Conservation (phyloP, 208 protist species). For the Jaenimonas drosophilae region DNA sequence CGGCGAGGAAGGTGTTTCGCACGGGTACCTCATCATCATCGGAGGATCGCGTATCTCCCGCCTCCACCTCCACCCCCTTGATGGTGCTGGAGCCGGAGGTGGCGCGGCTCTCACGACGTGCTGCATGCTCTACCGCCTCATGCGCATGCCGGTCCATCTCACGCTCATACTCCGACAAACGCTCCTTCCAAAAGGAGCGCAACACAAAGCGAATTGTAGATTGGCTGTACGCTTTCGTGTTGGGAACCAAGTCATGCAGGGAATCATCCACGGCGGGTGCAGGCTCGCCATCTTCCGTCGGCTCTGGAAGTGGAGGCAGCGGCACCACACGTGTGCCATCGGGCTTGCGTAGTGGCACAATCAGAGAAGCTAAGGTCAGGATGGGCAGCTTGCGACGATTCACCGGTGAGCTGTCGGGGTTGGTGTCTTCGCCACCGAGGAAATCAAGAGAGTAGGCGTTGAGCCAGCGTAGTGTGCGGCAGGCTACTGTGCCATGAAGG, state of each 20-base stretch:
- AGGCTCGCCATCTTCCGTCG: background rate
- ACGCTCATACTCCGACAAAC: conserved; percentile 33
- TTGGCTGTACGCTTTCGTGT: conserved; percentile 42
- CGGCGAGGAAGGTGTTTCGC: conserved; percentile 28
- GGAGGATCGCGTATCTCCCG: background rate
- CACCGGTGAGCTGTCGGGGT: conserved; percentile 18
- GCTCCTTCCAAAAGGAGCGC: conserved; percentile 63
- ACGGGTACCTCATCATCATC: conserved; percentile 7
- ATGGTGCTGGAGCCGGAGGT: background rate
- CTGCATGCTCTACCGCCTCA: background rate
- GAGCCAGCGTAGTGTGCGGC: conserved; percentile 36
- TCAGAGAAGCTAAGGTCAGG: conserved; percentile 55
- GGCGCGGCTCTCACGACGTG: background rate
- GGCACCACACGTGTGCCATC: conserved; percentile 5
- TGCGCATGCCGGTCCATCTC: conserved; percentile 20
- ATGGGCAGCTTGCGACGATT: conserved; percentile 44
- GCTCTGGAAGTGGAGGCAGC: background rate
- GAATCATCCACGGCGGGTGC: background rate
- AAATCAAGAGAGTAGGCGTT: conserved; percentile 51
- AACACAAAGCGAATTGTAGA: conserved; percentile 57
- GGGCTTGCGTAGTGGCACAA: conserved; percentile 35
- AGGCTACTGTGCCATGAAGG: conserved; percentile 44
- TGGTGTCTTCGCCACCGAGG: conserved; percentile 29
- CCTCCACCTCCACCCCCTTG: conserved; percentile 1
- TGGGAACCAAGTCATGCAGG: conserved; percentile 13